These are phyloP conservation scores for Cyberlindnera meyerae DNA, from an alignment of 805 yeast species.

Conservation along the genomic window DNA sequence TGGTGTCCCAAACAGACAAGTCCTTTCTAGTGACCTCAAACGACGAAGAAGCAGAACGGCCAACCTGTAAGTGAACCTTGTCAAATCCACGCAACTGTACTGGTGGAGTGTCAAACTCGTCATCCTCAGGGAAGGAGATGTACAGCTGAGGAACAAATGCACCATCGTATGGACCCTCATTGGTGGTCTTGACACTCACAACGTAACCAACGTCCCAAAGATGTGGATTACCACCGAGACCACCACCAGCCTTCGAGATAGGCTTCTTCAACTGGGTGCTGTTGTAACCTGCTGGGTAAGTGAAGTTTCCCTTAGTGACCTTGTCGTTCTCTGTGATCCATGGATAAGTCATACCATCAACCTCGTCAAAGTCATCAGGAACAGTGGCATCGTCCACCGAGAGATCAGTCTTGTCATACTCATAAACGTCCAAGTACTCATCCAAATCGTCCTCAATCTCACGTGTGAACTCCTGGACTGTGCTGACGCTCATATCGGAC, in stretches of 20 bases:
- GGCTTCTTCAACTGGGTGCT: slow-evolving; percentile 20
- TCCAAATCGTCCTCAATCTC: slow-evolving; percentile 32
- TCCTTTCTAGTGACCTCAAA: slow-evolving; percentile 46
- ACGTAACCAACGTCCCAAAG: slow-evolving; percentile 46
- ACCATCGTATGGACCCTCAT: slow-evolving; percentile 42
- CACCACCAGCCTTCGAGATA: slow-evolving; percentile 35
- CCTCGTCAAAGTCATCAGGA: slow-evolving; percentile 44
- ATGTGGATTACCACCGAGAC: slow-evolving; percentile 52
- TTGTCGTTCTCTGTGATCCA: slow-evolving; percentile 29
- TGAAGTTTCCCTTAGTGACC: slow-evolving; percentile 16
- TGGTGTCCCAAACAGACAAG: slow-evolving; percentile 49
- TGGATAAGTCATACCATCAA: slow-evolving; percentile 47
- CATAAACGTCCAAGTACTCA: slow-evolving; percentile 35
- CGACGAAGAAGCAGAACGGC: slow-evolving; percentile 29
- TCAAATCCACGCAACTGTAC: slow-evolving; percentile 51
- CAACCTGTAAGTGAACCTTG: slow-evolving; percentile 40
- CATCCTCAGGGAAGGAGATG: slow-evolving; percentile 39
- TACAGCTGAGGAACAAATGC: slow-evolving; percentile 49
- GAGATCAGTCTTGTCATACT: slow-evolving; percentile 36
- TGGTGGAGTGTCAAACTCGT: slow-evolving; percentile 41
- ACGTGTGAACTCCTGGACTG: slow-evolving; percentile 35
- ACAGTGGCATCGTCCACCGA: slow-evolving; percentile 45
- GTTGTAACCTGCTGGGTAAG: slow-evolving; percentile 30
- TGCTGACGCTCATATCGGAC: slow-evolving; percentile 31
- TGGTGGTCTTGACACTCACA: slow-evolving; percentile 40